Evolutionary conservation across 2,329 filamentous ascomycete species (phyloP).

Genomic region (Dothiorella sarmentorum): DNA sequence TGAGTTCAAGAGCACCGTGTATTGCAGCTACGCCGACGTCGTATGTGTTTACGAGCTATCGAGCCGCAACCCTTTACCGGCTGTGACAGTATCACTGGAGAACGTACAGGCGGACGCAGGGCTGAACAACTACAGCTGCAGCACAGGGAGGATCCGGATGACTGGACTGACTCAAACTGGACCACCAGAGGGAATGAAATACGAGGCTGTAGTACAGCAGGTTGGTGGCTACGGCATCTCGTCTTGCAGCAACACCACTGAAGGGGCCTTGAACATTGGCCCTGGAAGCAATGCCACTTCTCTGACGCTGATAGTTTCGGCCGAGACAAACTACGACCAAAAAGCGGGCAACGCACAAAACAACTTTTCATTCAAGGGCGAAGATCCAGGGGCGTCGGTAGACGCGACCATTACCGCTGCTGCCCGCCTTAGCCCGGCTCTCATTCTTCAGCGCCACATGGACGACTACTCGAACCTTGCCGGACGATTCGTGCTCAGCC

Average conservation of each 20-base stretch:
- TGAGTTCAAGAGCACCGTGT: constrained; percentile 37
- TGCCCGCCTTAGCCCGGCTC: constrained; percentile 30
- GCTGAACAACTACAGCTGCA: constrained; percentile 34
- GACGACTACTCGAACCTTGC: constrained; percentile 43
- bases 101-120: constrained; percentile 38
- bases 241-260: constrained; percentile 19
- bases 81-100: constrained; percentile 41
- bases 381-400: constrained; percentile 43
- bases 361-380: constrained; percentile 49
- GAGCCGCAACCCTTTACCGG: constrained; percentile 38
- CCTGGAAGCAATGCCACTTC: constrained; percentile 22
- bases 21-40: constrained; percentile 45
- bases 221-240: constrained; percentile 23
- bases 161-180: constrained; percentile 40
- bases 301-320: constrained; percentile 44
- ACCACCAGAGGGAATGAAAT: constrained; percentile 45
- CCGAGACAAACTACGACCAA: constrained; percentile 50
- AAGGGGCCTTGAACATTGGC: constrained; percentile 19
- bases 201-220: constrained; percentile 38
- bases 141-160: constrained; percentile 30
- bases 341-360: constrained; percentile 45
- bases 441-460: constrained; percentile 36
- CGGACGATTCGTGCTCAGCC: constrained; percentile 40
- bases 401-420: constrained; percentile 34
- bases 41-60: constrained; percentile 40